Evolutionary conservation across 129 eudicot genomes (phyloP).

Genomic region (Solidago caesia): DNA sequence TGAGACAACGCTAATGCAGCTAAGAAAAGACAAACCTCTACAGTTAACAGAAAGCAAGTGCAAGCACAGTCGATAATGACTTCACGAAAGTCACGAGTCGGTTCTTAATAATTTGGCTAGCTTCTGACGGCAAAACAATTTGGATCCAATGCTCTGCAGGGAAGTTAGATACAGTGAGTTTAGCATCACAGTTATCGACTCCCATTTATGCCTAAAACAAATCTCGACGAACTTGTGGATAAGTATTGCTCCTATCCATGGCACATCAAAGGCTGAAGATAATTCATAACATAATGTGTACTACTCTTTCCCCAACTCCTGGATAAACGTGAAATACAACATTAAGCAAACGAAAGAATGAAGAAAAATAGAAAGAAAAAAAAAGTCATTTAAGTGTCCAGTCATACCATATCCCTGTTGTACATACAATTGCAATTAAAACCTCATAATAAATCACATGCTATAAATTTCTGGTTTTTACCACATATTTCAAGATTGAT

Average conservation of each 20-base stretch:
- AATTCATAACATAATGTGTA: too few relatives aligned
- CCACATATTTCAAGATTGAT: constrained; percentile 9
- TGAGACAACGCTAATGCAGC: constrained; percentile 64
- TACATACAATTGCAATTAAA: constrained; percentile 14
- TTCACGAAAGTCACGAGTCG: constrained; percentile 78
- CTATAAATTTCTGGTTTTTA: constrained; percentile 13
- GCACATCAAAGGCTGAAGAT: too few relatives aligned
- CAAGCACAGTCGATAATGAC: constrained; percentile 90
- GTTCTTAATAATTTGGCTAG: constrained; percentile 76
- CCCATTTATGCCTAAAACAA: too few relatives aligned
- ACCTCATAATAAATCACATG: not conserved
- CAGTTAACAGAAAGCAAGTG: constrained; percentile 81
- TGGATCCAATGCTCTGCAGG: constrained; percentile 79
- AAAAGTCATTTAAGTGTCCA: constrained; percentile 47
- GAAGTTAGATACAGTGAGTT: constrained; percentile 18
- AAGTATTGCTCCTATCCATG: too few relatives aligned
- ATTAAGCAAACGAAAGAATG: too few relatives aligned
- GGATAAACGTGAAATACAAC: too few relatives aligned
- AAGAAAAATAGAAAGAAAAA: too few relatives aligned
- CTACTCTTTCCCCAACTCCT: too few relatives aligned
- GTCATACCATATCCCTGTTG: constrained; percentile 94
- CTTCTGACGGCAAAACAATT: constrained; percentile 77
- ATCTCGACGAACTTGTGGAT: too few relatives aligned
- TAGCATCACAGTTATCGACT: constrained; percentile 2
- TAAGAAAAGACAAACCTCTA: constrained; percentile 65